Conservation (phyloP, 331 rosid genomes). For the Acacia pycnantha region DNA sequence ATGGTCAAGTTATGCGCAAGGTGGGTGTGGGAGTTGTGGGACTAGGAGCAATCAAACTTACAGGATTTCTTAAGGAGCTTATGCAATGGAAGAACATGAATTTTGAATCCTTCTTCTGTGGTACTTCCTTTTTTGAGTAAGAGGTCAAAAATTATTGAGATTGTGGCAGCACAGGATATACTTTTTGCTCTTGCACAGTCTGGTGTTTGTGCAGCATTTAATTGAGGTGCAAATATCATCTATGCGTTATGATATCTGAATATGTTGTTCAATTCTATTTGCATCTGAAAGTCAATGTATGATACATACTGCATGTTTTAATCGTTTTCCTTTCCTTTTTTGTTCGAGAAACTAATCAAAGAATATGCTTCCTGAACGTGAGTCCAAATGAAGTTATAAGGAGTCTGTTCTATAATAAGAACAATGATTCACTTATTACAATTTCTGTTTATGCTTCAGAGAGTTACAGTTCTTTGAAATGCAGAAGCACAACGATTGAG, state of each 20-base stretch:
- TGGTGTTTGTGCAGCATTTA: too few species aligned
- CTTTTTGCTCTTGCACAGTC: too few species aligned
- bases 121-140: constrained; percentile 83
- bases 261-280: too few species aligned
- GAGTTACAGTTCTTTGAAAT: constrained; percentile 95
- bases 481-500: too few species aligned
- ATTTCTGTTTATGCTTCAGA: constrained; percentile 98
- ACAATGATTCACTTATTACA: constrained; percentile 95
- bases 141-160: constrained; percentile 94
- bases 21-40: constrained; percentile 89
- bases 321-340: constrained; percentile 12
- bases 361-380: constrained; percentile 95
- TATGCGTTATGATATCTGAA: too few species aligned
- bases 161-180: constrained; percentile 92
- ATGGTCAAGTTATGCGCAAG: constrained; percentile 79
- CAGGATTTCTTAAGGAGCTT: constrained; percentile 67
- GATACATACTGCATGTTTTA: constrained; percentile 18
- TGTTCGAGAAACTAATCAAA: constrained; percentile 83
- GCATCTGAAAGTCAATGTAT: constrained; percentile 23
- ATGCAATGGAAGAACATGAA: constrained; percentile 62
- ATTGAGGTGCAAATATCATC: too few species aligned
- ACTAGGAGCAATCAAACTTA: constrained; percentile 77
- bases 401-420: constrained; percentile 91
- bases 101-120: constrained; percentile 66
- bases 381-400: constrained; percentile 98